Evolutionary conservation across 169 alveolate genomes (phyloP), one percentile per base, ranked within the genome.

Genomic region (Plasmodium billcollinsi): DNA sequence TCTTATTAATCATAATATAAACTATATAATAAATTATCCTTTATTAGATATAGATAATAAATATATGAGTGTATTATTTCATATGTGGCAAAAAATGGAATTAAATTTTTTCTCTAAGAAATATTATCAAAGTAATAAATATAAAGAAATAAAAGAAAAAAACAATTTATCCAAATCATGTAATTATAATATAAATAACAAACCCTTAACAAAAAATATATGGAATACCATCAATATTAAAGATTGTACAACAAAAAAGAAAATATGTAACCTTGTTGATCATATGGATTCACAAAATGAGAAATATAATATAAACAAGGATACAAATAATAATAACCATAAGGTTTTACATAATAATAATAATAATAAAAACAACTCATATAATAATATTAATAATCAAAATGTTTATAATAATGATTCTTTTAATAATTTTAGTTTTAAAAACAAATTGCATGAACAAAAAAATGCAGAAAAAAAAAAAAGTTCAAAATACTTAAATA

Each of bases 11-110:
- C 11, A 50, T 56, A 3, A 50, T 20, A 15, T 3, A 6, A 21
- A 65, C 47, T 33, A 14, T 3, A 9, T 15, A 2, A 11, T 12
- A 14, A 70, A 24, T 43, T 76, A 65, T 21, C 89, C 89, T 0
- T 21, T 76, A 11, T 43, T 76, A 65, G 78, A 70, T 24, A 14
- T 76, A 33, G 89, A 76, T 63, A 76, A 76, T 56, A 69, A 15
- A 15, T 76, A 54, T 58, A 69, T 76, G 62, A 66, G 89, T 26
- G 45, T 70, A 49, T 20, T 76, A 47, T 76, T 76, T 65, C 69
- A 50, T 14, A 76, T 76, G 89, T 76, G 89, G 89, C 89, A 76
- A 50, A 69, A 52, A 56, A 76, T 76, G 65, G 89, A 76, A 65
- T 65, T 63, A 6, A 61, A 26, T 2, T 76, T 45, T 76, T 76